Conservation (phyloP, 2,329 filamentous ascomycete genomes). For the Alternaria infectoria region DNA sequence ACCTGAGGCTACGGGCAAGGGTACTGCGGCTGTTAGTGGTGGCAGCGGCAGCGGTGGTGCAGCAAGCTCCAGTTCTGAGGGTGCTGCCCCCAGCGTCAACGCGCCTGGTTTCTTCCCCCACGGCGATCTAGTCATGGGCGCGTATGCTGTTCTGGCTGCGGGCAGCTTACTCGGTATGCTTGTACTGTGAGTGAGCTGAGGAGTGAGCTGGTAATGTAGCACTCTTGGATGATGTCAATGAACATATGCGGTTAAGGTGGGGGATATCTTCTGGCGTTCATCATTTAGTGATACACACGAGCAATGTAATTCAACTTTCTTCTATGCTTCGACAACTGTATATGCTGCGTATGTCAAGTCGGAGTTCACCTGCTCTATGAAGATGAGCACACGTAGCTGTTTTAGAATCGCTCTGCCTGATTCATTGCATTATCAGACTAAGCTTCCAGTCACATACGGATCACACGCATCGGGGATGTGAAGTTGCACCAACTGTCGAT, state of each 20-base stretch:
- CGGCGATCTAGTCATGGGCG: constrained; percentile 26
- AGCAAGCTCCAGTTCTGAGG: constrained; percentile 16
- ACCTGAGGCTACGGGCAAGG: constrained; percentile 39
- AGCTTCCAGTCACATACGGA: background rate
- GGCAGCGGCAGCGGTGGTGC: background rate
- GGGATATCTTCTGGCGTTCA: background rate
- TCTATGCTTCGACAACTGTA: background rate
- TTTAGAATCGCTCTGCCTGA: no score
- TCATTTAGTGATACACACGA: background rate
- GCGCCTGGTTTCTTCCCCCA: constrained; percentile 34
- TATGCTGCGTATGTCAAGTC: background rate
- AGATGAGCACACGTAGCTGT: no score
- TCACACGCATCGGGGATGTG: background rate
- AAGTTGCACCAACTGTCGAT: background rate
- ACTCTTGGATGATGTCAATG: background rate
- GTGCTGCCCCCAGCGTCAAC: constrained; percentile 29
- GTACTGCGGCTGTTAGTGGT: constrained; percentile 21
- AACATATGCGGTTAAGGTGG: background rate
- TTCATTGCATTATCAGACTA: background rate
- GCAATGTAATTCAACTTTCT: background rate
- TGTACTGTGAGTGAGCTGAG: constrained; percentile 15
- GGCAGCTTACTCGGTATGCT: constrained; percentile 39
- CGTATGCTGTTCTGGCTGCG: constrained; percentile 27
- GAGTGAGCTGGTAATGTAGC: background rate
- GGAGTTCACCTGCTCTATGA: background rate